Evolutionary conservation across 2,329 filamentous ascomycete species (phyloP), one percentile per base, ranked within the genome.

Genomic region (Exophiala calicioides): DNA sequence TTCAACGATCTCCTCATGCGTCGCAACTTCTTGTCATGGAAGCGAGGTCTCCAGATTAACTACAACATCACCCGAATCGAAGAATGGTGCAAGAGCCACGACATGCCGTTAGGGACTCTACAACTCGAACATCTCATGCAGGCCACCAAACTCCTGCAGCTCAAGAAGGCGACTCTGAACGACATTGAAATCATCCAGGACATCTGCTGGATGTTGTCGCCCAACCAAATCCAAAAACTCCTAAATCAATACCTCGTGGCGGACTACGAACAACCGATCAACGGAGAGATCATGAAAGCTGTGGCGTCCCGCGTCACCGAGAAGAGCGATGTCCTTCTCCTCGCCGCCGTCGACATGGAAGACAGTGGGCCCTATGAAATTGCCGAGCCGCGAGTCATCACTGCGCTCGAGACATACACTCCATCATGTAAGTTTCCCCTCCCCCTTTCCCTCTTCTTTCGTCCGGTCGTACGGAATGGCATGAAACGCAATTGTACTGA

Each of bases 181-280:
- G 93, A 98, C 64, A 98, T 98, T 62, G 93, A 98, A 72, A 98
- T 98, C 62, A 98, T 98, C 63, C 93, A 98, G 74, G 93, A 98
- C 67, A 98, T 98, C 62, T 98, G 93, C 80, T 94, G 74, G 47
- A 93, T 88, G 88, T 80, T 98, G 42, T 96, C 91, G 1, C 93
- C 93, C 41, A 97, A 96, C 71, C 93, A 98, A 70, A 98, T 98
- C 55, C 93, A 98, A 71, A 98, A 98, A 75, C 81, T 98, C 24
- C 78, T 98, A 58, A 98, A 98, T 72, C 93, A 98, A 70, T 98
- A 98, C 66, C 81, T 98, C 37, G 91, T 98, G 47, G 93, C 93
- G 50, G 93, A 98, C 70, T 98, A 98, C 68, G 93, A 98, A 71
- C 93, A 97, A 71, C 93, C 93, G 27, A 98, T 98, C 70, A 97